Evolutionary conservation across 1,284 basidiomycete genomes (phyloP).

Genomic region (Ceratobasidium theobromae): DNA sequence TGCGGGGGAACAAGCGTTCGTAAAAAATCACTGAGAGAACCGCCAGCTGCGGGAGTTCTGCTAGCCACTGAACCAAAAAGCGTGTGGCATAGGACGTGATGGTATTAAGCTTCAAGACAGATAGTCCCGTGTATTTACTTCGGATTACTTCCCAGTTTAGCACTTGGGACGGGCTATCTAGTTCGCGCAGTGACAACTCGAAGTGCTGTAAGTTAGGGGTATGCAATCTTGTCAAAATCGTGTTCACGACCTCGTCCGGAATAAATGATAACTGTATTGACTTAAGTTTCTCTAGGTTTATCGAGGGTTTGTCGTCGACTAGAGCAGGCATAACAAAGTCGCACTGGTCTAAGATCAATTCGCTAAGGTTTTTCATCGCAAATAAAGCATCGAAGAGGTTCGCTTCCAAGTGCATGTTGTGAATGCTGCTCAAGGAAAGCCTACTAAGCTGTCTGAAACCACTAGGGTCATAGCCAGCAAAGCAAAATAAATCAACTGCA

Average conservation of each 20-base stretch:
- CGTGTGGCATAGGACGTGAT: slow-evolving; percentile 14
- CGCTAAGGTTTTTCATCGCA: slow-evolving; percentile 9
- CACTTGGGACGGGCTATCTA: background rate
- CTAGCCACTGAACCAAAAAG: background rate
- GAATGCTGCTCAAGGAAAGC: slow-evolving; percentile 3
- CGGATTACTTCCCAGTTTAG: slow-evolving; percentile 7
- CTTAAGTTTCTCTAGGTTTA: background rate
- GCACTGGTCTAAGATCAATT: slow-evolving; percentile 15
- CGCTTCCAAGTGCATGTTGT: slow-evolving; percentile 20
- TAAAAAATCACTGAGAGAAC: background rate
- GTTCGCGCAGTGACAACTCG: background rate
- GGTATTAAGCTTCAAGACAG: background rate
- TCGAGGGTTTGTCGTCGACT: background rate
- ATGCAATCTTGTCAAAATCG: background rate
- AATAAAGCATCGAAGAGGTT: slow-evolving; percentile 5
- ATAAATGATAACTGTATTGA: slow-evolving; percentile 3
- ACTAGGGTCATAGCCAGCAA: background rate
- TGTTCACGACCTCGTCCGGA: slow-evolving; percentile 20
- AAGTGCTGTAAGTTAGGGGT: slow-evolving; percentile 5
- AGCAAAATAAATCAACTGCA: background rate
- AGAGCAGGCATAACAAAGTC: background rate
- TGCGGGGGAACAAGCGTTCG: background rate
- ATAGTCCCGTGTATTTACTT: background rate
- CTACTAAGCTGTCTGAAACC: background rate
- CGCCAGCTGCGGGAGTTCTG: background rate